phyloP scores from a whole-genome alignment of 2,329 filamentous ascomycete species.

The Aspergillus felis region DNA sequence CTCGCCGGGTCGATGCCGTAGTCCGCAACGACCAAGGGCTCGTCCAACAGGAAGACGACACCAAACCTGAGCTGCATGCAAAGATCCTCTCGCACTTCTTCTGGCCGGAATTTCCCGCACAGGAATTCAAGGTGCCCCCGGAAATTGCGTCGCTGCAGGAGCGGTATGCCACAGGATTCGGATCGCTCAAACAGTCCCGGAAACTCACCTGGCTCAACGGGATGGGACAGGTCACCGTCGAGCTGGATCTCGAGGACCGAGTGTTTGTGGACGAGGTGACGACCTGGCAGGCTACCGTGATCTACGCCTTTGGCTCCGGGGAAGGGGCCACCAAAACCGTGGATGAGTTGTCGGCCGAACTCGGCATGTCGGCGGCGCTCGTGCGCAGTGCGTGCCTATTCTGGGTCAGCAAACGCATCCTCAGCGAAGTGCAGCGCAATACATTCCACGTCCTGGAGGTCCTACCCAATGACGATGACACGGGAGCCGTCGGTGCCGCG shows the following conservation, averaged over 20 bases:
- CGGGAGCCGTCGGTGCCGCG: conserved; percentile 16
- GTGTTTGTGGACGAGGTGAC: conserved; percentile 66
- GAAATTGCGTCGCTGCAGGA: conserved; percentile 56
- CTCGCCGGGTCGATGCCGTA: conserved; percentile 64
- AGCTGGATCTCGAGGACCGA: conserved; percentile 79
- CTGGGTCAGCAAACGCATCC: conserved; percentile 59
- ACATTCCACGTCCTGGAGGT: conserved; percentile 56
- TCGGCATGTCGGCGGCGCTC: conserved; percentile 54
- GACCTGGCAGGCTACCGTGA: conserved; percentile 83
- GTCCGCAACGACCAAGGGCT: conserved; percentile 55
- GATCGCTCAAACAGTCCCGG: conserved; percentile 73
- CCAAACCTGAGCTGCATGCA: conserved; percentile 58
- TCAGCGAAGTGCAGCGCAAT: conserved; percentile 44
- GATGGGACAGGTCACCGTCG: conserved; percentile 73
- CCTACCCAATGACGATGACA: conserved; percentile 37
- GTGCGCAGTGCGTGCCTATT: conserved; percentile 59
- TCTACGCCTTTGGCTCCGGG: conserved; percentile 71
- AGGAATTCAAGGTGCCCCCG: conserved; percentile 43
- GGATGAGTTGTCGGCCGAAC: conserved; percentile 43
- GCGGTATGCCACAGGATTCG: conserved; percentile 71
- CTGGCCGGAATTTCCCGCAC: conserved; percentile 76
- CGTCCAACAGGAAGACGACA: conserved; percentile 19
- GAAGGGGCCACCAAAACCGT: conserved; percentile 38
- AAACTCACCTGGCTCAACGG: conserved; percentile 87
- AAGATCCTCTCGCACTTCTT: conserved; percentile 90